Evolutionary conservation across 139 green algal genomes (phyloP).

Genomic region (Desmodesmus armatus): DNA sequence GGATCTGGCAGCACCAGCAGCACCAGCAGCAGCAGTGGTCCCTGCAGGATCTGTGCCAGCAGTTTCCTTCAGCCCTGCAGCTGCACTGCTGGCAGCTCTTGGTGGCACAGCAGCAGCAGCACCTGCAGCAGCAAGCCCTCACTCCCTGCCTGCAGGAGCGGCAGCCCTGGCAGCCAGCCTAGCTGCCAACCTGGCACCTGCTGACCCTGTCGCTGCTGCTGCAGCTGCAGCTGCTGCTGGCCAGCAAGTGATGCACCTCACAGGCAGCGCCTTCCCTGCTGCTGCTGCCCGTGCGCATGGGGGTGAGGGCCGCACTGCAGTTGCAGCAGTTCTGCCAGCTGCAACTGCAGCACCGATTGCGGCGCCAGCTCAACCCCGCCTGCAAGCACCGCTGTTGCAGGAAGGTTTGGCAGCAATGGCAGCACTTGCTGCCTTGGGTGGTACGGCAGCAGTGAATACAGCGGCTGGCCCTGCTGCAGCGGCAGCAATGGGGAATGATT

Average conservation of each 20-base stretch:
- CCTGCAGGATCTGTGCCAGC: not conserved
- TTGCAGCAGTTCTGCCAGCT: not conserved
- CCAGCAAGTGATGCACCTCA: not conserved
- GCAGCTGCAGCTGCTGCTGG: too few relatives aligned
- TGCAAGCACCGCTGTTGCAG: not conserved
- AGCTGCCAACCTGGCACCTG: not conserved
- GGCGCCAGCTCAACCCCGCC: not conserved
- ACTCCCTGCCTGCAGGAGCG: not conserved
- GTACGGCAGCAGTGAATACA: conserved; percentile 37
- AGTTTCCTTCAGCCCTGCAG: not conserved
- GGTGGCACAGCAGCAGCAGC: not conserved
- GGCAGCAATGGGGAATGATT: conserved; percentile 38
- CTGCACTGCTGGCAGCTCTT: not conserved
- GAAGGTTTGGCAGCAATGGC: not conserved
- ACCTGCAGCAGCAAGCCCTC: not conserved
- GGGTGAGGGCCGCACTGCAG: conserved; percentile 14
- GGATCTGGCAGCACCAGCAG: conserved; percentile 11
- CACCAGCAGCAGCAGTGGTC: not conserved
- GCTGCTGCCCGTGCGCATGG: not conserved
- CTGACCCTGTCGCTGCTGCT: too few relatives aligned
- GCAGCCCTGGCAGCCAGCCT: not conserved
- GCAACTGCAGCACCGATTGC: conserved; percentile 27
- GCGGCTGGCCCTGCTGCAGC: conserved; percentile 39
- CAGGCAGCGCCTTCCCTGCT: not conserved
- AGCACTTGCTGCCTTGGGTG: conserved; percentile 14